These are phyloP conservation scores for cucumber (Cucumis sativus) DNA, from an alignment of 306 rosid species.

Conservation along the genomic window DNA sequence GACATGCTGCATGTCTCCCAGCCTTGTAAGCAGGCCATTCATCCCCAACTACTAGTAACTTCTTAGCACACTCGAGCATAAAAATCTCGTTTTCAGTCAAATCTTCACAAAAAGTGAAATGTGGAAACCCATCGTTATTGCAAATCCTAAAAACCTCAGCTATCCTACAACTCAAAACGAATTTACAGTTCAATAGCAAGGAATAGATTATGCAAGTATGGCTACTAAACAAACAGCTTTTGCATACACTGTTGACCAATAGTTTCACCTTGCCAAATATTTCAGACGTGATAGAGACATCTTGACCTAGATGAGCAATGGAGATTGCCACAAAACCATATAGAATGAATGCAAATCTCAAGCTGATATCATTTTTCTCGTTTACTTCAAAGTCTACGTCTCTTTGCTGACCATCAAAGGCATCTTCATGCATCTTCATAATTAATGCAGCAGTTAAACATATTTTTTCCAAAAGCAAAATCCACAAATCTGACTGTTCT, in stretches of 20 bases:
- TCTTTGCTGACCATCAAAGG: neutral
- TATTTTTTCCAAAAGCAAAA: constrained; percentile 29
- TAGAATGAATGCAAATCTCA: constrained; percentile 21
- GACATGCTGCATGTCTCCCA: constrained; percentile 34
- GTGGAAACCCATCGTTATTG: neutral
- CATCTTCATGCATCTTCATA: constrained; percentile 3
- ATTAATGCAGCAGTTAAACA: constrained; percentile 16
- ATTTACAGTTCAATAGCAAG: constrained; percentile 27
- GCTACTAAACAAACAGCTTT: constrained; percentile 28
- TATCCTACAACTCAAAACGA: constrained; percentile 26
- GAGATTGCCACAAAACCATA: constrained; percentile 30
- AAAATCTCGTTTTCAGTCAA: constrained; percentile 22
- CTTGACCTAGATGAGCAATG: constrained; percentile 28
- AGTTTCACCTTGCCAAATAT: constrained; percentile 29
- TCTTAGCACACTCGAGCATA: constrained; percentile 21
- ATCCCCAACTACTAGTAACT: constrained; percentile 16
- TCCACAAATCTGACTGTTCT: constrained; percentile 24
- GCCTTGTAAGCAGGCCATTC: constrained; percentile 41
- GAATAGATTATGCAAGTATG: constrained; percentile 25
- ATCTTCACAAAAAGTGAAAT: constrained; percentile 3
- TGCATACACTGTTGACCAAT: constrained; percentile 31
- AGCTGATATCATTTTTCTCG: constrained; percentile 7
- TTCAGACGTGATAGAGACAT: neutral
- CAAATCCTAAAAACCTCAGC: constrained; percentile 16
- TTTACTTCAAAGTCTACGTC: constrained; percentile 3